Evolutionary conservation across 108 stramenopile species (phyloP).

Genomic region (Nitzschia sp.): DNA sequence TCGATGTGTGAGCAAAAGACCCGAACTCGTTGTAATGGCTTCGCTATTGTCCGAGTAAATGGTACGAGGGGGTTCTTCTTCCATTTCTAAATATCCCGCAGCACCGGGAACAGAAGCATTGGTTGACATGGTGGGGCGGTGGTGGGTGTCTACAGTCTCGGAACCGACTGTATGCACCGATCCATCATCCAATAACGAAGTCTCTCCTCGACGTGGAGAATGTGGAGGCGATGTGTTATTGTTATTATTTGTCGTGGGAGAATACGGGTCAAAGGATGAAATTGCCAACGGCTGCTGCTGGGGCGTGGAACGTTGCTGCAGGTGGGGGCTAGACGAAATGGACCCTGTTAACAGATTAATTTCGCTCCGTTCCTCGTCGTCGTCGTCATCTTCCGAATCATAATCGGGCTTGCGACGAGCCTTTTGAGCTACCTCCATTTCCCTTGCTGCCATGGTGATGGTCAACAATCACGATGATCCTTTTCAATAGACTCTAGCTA

Average conservation of each 20-base stretch:
- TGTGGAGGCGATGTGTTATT: background rate
- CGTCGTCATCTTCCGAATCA: slow-evolving; percentile 26
- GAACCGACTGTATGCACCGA: slow-evolving; percentile 10
- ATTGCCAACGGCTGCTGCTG: background rate
- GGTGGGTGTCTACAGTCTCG: background rate
- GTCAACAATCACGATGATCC: too few species aligned
- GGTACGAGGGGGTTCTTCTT: slow-evolving; percentile 48
- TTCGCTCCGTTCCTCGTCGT: slow-evolving; percentile 1
- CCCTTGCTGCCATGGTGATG: slow-evolving; percentile 18
- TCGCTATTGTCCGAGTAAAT: background rate
- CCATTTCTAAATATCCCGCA: slow-evolving; percentile 56
- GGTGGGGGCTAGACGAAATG: background rate
- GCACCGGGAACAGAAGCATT: slow-evolving; percentile 23
- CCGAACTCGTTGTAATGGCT: slow-evolving; percentile 51
- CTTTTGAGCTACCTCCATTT: slow-evolving; percentile 34
- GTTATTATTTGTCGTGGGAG: background rate
- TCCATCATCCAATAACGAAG: slow-evolving; percentile 6
- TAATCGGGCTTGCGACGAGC: slow-evolving; percentile 26
- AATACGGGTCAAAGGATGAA: slow-evolving; percentile 15
- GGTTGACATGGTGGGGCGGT: background rate
- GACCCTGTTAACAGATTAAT: background rate
- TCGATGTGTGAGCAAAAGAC: slow-evolving; percentile 60
- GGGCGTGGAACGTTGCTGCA: background rate
- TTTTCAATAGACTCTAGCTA: too few species aligned
- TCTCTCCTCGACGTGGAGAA: background rate